Base-by-base conservation (phyloP, 768 basidiomycete species). In the Daedaleopsis sinensis region DNA sequence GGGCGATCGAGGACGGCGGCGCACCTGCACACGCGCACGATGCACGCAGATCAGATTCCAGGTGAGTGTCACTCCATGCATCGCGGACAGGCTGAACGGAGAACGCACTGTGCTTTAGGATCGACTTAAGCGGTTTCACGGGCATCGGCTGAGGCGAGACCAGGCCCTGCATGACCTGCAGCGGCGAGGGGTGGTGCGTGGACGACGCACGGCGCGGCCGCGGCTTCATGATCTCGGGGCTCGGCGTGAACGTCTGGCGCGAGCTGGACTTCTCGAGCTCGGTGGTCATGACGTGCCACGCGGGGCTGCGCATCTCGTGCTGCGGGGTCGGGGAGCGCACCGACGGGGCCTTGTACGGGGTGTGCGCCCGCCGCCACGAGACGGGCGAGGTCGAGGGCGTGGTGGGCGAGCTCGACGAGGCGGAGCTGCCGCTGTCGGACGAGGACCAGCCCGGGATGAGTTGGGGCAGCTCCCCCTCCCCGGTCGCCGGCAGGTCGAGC, bases 381-480 rank as follows among this genome's bases (percentile, higher is more conserved):
- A 32, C 35, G 27, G 51, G 51, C 0, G 51, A 52, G 18, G 51
- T 24, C 27, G 61, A 48, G 18, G 61, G 61, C 16, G 59, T 59
- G 55, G 51, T 47, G 7, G 65, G 65, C 4, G 59, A 58, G 49
- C 49, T 44, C 9, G 62, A 61, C 9, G 65, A 47, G 54, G 52
- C 52, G 12, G 58, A 57, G 52, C 56, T 55, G 19, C 59, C 59
- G 59, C 65, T 66, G 19, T 52, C 62, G 23, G 65, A 66, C 9
- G 57, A 62, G 38, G 62, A 49, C 62, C 59, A 63, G n/a, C 58
- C 58, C 37, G 54, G 50, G 23, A 27, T 46, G 32, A 65, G 42
- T 6, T 57, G 50, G 49, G 59, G 61, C 52, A 53, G 46, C 50
- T 52, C 52, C 44, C 55, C 62, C 44, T 58, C 56, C 46, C 32